These are phyloP conservation scores for Clavispora santaluciae DNA, from an alignment of 805 yeast genomes.

Conservation along the genomic window DNA sequence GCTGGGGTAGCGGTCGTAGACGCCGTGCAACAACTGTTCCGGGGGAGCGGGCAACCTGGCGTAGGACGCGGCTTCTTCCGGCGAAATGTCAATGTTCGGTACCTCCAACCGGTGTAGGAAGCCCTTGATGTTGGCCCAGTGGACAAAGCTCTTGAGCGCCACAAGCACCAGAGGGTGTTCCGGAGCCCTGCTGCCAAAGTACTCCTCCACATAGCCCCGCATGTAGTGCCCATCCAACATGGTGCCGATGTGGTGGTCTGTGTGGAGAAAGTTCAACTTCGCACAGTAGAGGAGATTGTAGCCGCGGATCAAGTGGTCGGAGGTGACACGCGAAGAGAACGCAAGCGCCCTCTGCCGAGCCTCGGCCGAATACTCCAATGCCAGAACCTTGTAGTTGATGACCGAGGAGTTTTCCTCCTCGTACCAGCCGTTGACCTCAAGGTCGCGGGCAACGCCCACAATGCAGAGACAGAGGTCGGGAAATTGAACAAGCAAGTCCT, in stretches of 20 bases:
- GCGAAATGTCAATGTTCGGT: conserved; percentile 32
- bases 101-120: conserved; percentile 38
- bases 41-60: conserved; percentile 39
- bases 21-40: conserved; percentile 33
- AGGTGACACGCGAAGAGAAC: conserved; percentile 21
- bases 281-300: conserved; percentile 40
- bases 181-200: conserved; percentile 38
- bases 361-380: conserved; percentile 25
- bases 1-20: conserved; percentile 46
- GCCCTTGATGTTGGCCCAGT: conserved; percentile 52
- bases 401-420: conserved; percentile 43
- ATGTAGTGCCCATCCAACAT: conserved; percentile 43
- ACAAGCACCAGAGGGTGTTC: conserved; percentile 39
- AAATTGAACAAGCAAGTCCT: conserved; percentile 26
- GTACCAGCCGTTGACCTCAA: conserved; percentile 48
- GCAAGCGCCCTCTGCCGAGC: conserved; percentile 23
- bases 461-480: conserved; percentile 44
- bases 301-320: conserved; percentile 38
- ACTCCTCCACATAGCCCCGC: conserved; percentile 31
- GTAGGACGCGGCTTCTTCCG: conserved; percentile 26
- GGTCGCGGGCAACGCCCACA: conserved; percentile 45
- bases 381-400: conserved; percentile 28
- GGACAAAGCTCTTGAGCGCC: conserved; percentile 47
- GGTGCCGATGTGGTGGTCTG: conserved; percentile 53
- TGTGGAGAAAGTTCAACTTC: conserved; percentile 49